Evolutionary conservation across 108 stramenopile species (phyloP), one percentile per base, ranked within the genome.

Genomic region (Craspedostauros australis): DNA sequence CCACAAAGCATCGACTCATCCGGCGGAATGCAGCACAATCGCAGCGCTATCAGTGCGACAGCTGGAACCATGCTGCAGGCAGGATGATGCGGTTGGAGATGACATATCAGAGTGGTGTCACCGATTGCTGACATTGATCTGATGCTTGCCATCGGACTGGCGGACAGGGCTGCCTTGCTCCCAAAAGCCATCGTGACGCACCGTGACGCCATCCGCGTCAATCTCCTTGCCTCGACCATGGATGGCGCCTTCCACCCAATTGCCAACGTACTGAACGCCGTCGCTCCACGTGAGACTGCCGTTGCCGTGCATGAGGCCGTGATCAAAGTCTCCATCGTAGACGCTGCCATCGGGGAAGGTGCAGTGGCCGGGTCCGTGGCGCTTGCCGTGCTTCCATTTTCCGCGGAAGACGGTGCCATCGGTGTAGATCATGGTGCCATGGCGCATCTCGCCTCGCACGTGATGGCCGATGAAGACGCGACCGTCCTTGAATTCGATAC

Each of bases 231-330:
- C 73, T 16, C n/a, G 27, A 14, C 73, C 73, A 37, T 75, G 61
- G 37, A 55, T 65, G 16, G 42, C 50, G 4, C 74, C 74, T 43
- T 76, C 41, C 39, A 43, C 53, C 74, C 74, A 76, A 22, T 66
- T 43, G 11, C 74, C 74, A 3, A 55, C 50, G 36, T 60, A 76
- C 36, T 56, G 40, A 8, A 50, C 38, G 31, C 67, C 62, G 42
- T 62, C 57, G 15, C 47, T 33, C 50, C 64, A 66, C 36, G 53
- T 54, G 55, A 72, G 39, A 39, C 46, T 62, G 23, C 70, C 70
- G 7, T 46, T 43, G 11, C 66, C 69, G 31, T 64, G 61, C 24
- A 72, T 51, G 30, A 55, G 40, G 18, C 60, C 67, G 24, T 58
- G 24, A 21, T 41, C 34, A 41, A 76, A 72, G 29, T 76, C 48